phyloP scores from a whole-genome alignment of 495 filamentous ascomycete species.

The Lasiosphaeria hispida region DNA sequence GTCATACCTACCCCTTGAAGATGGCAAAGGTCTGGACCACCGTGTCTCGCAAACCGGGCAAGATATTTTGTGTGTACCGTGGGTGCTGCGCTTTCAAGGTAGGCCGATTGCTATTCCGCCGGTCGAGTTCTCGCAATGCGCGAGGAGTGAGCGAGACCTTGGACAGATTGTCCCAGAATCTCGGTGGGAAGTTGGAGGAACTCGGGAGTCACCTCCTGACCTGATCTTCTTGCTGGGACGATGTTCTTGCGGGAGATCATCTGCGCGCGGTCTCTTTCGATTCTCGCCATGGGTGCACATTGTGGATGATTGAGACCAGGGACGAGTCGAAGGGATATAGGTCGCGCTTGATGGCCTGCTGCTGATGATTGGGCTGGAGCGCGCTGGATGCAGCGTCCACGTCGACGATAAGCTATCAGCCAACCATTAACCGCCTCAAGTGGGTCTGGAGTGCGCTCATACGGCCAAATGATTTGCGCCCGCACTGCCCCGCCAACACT shows the following conservation, averaged over 20 bases:
- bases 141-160: constrained; percentile 31
- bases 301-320: not conserved
- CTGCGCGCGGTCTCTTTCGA: constrained; percentile 6
- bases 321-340: too few relatives aligned
- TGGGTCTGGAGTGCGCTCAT: too few relatives aligned
- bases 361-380: too few relatives aligned
- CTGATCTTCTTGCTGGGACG: constrained; percentile 22
- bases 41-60: constrained; percentile 21
- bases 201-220: constrained; percentile 7
- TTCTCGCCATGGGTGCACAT: constrained; percentile 4
- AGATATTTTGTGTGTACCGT: constrained; percentile 14
- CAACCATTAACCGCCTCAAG: too few relatives aligned
- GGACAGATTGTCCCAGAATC: constrained; percentile 36
- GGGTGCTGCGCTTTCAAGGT: constrained; percentile 7
- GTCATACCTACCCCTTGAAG: constrained; percentile 21
- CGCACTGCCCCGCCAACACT: too few relatives aligned
- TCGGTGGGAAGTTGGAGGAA: constrained; percentile 25
- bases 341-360: too few relatives aligned
- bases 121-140: constrained; percentile 37
- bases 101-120: constrained; percentile 24
- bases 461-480: too few relatives aligned
- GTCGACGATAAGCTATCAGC: too few relatives aligned
- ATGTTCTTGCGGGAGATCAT: constrained; percentile 9
- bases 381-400: too few relatives aligned
- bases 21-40: constrained; percentile 22